These are phyloP conservation scores for Phytophthora litchii DNA, from an alignment of 352 stramenopile genomes.

Conservation along the genomic window DNA sequence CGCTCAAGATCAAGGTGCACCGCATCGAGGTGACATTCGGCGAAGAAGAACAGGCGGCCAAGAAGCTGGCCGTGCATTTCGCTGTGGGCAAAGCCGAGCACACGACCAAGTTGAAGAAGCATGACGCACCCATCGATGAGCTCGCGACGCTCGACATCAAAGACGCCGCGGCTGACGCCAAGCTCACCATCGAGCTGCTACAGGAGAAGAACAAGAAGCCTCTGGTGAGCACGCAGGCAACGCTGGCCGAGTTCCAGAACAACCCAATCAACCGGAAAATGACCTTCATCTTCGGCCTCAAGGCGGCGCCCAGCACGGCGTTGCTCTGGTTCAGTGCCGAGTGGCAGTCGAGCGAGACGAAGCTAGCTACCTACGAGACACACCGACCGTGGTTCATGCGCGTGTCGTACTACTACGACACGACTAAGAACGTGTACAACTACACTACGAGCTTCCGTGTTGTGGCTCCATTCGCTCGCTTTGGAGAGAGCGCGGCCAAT, in stretches of 20 bases:
- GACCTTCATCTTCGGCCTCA: constrained; percentile 50
- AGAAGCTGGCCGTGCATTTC: constrained; percentile 36
- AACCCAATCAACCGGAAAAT: constrained; percentile 34
- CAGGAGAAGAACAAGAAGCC: constrained; percentile 40
- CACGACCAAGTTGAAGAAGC: constrained; percentile 35
- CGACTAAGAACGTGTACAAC: constrained; percentile 79
- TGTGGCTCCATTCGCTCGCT: constrained; percentile 61
- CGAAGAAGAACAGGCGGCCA: constrained; percentile 18
- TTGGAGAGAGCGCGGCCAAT: constrained; percentile 73
- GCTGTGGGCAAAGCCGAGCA: constrained; percentile 26
- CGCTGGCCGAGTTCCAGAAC: constrained; percentile 38
- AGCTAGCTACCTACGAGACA: constrained; percentile 24
- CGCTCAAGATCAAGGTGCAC: constrained; percentile 43
- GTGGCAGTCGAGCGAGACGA: constrained; percentile 32
- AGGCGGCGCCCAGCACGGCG: constrained; percentile 29
- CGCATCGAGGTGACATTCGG: constrained; percentile 36
- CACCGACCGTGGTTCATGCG: constrained; percentile 77
- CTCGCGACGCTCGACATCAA: constrained; percentile 42
- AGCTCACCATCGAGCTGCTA: constrained; percentile 26
- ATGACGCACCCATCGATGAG: constrained; percentile 41
- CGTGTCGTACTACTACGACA: constrained; percentile 83
- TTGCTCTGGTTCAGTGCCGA: constrained; percentile 37
- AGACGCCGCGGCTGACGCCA: constrained; percentile 33
- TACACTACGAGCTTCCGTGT: constrained; percentile 84
- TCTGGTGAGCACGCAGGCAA: constrained; percentile 43